Conservation (phyloP, 2,329 filamentous ascomycete species). For the Aspergillus alliaceus region DNA sequence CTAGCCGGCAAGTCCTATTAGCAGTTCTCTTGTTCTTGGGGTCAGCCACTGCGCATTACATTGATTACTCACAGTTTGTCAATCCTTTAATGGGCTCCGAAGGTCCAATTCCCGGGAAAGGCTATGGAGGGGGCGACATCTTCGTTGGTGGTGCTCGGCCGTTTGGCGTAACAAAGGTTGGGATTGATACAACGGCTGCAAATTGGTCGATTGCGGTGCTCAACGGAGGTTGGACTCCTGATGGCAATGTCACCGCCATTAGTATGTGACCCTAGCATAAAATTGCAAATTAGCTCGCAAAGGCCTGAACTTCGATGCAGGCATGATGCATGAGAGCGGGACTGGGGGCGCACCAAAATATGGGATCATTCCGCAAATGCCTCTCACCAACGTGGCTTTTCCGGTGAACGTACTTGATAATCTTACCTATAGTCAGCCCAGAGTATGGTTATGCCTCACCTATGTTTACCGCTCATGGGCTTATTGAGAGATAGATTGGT, state of each 20-base stretch:
- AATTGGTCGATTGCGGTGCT: conserved; percentile 37
- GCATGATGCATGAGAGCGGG: conserved; percentile 50
- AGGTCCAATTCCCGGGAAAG: conserved; percentile 42
- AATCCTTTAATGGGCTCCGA: conserved; percentile 51
- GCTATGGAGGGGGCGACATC: conserved; percentile 44
- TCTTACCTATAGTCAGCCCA: conserved; percentile 54
- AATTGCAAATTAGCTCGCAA: background rate
- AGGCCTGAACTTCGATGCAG: conserved; percentile 4
- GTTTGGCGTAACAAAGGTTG: conserved; percentile 47
- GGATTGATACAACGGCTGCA: conserved; percentile 39
- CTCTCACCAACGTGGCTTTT: conserved; percentile 37
- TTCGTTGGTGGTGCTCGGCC: conserved; percentile 47
- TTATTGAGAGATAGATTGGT: conserved; percentile 25
- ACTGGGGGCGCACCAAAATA: conserved; percentile 48
- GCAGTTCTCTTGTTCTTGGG: background rate
- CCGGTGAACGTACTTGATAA: conserved; percentile 44
- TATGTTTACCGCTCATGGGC: background rate
- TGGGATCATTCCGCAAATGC: conserved; percentile 34
- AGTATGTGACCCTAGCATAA: conserved; percentile 13
- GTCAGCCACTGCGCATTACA: background rate
- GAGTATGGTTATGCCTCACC: conserved; percentile 41
- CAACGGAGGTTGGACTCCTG: conserved; percentile 48
- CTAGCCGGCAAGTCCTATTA: background rate
- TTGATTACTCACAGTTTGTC: conserved; percentile 40
- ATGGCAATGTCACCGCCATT: conserved; percentile 54